phyloP scores from a whole-genome alignment of 2,329 filamentous ascomycete species.

The Catunica adiposa region DNA sequence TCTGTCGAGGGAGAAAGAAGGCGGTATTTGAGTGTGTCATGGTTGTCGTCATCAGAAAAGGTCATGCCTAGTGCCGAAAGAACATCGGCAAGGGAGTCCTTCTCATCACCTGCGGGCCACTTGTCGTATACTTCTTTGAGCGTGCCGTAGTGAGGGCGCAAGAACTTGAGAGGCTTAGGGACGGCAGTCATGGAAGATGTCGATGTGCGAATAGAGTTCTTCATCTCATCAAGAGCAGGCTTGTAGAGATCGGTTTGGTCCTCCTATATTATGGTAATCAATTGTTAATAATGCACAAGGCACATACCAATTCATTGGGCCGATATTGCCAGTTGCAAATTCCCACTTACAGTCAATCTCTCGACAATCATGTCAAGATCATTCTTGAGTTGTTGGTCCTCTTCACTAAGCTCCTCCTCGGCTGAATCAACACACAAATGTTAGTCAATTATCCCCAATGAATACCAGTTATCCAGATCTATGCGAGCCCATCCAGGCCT shows the following conservation, averaged over 20 bases:
- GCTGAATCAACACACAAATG: constrained; percentile 16
- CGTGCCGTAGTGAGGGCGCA: constrained; percentile 88
- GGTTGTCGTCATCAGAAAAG: constrained; percentile 86
- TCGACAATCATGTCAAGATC: constrained; percentile 98
- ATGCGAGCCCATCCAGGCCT: neutral
- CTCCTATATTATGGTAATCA: constrained; percentile 41
- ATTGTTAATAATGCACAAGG: neutral
- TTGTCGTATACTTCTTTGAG: constrained; percentile 75
- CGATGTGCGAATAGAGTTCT: constrained; percentile 95
- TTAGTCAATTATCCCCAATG: neutral
- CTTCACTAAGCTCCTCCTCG: constrained; percentile 84
- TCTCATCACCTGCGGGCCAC: constrained; percentile 73
- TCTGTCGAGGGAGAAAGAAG: constrained; percentile 79
- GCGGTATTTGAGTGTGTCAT: constrained; percentile 92
- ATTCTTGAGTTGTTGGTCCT: constrained; percentile 94
- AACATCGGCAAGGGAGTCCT: constrained; percentile 82
- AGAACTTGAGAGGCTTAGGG: constrained; percentile 93
- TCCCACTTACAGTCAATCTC: constrained; percentile 55
- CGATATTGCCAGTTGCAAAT: constrained; percentile 9
- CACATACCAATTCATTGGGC: no score
- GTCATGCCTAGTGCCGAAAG: constrained; percentile 98
- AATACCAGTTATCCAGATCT: no score
- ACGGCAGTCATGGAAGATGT: constrained; percentile 99
- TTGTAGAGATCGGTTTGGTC: constrained; percentile 76
- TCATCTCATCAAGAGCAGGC: constrained; percentile 86